Base-by-base conservation (phyloP, 2,329 filamentous ascomycete genomes). In the Helotiales sp. region DNA sequence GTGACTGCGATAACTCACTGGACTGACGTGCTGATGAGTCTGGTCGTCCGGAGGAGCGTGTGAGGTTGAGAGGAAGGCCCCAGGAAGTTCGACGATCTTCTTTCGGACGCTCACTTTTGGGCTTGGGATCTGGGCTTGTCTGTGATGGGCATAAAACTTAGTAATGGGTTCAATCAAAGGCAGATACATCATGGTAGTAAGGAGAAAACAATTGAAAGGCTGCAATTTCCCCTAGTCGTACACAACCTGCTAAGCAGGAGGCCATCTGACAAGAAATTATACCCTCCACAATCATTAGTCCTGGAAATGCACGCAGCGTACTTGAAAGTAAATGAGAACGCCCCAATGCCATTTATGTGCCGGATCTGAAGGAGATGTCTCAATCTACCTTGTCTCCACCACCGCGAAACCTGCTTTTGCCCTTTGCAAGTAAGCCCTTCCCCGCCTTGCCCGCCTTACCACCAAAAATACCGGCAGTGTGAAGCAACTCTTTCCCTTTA, bases 401-500 rank as follows among this genome's bases (percentile, higher is more conserved):
- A 57, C 67, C 65, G 50, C 65, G 79, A 72, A 96, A 86, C 74
- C 91, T 93, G 76, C 84, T 93, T 76, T 90, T 93, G 66, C 93
- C 91, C 77, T 96, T 96, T 64, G 89, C 91, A 73, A 97, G 87
- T 63, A 97, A 75, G 52, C 93, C 93, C 77, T 96, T 96, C 49
- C 93, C 92, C 58, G 91, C 91, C 71, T 91, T 92, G 62, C 84
- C 82, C 30, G 85, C 86, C 69, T 87, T 88, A 24, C 85, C 85
- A 59, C 86, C 83, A 58, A 88, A 77, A 17, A 85, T 76, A 53
- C 91, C 91, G 54, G 93, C 93, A 22, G 88, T 88, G 64, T 95
- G 90, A 70, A 97, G 81, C 27, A 97, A 77, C 68, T 96, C 92
- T 76, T 96, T 97, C 72, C 93, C 87, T 77, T 93, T 93, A 36